Conservation (phyloP, 352 stramenopile species). For the Thraustotheca clavata region DNA sequence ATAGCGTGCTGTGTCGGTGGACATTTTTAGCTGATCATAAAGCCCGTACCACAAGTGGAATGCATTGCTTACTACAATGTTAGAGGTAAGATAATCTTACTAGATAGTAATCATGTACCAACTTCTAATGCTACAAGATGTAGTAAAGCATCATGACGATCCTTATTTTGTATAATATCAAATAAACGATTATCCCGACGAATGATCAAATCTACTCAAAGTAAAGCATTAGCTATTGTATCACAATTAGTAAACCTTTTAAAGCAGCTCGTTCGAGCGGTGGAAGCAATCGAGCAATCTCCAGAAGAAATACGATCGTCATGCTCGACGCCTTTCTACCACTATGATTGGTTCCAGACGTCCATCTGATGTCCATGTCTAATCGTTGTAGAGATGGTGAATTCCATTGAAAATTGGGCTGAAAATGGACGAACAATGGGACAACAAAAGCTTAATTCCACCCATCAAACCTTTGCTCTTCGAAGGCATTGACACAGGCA, state of each 20-base stretch:
- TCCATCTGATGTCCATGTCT: no score
- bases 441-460: no score
- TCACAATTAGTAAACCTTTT: not conserved
- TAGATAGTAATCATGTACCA: not conserved
- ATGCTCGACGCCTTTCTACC: no score
- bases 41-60: slow-evolving; percentile 14
- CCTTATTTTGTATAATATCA: not conserved
- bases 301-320: not conserved
- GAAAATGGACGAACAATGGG: no score
- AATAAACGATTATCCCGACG: not conserved
- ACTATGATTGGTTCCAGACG: no score
- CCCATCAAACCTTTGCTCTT: no score
- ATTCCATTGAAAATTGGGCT: no score
- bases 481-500: no score
- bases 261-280: not conserved
- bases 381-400: no score
- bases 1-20: not conserved
- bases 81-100: not conserved
- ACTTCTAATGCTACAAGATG: not conserved
- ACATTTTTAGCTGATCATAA: slow-evolving; percentile 1
- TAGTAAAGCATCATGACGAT: not conserved
- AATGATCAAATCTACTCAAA: not conserved
- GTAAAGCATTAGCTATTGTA: not conserved
- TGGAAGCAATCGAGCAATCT: not conserved
- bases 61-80: slow-evolving; percentile 5